Base-by-base conservation (phyloP, 371 early-diverging fungal species). In the Mycotypha africana region DNA sequence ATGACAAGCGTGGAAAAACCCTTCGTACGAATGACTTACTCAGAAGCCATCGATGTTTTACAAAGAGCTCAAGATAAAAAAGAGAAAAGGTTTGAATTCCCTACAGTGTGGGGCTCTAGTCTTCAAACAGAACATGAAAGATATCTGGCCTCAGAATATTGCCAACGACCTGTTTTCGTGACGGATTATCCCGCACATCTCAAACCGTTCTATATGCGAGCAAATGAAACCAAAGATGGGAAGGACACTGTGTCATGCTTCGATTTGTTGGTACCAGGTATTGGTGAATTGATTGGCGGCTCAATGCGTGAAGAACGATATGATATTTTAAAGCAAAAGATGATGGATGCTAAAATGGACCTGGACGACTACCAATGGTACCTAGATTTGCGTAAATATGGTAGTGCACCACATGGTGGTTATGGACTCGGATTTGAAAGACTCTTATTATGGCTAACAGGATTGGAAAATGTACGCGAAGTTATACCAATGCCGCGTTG, bases 191-290 rank as follows among this genome's bases (percentile, higher is more conserved):
- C 97, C 1, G 59, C 68, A 0, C 59, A 57, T 2, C 51, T 84
- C 34, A 96, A 96, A 61, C 92, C 97, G 0, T 96, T 96, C 52
- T 96, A 96, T 52, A 96, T 96, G 97, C 73, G 81, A 42, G 69
- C 74, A 4, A 85, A 88, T 23, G 66, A 63, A 16, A n/a, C n/a
- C n/a, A n/a, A n/a, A n/a, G 52, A 65, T 41, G 62, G 70, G 4
- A 62, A 66, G 28, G n/a, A n/a, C n/a, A 93, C 92, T 0, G 97
- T 91, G 0, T 84, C 82, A 1, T 93, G 93, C 45, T 82, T 88
- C 45, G 97, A 96, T 65, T 55, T 96, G 45, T 59, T 96, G 23
- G 70, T 95, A 1, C 95, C 95, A n/a, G 81, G 83, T 2, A 78
- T 91, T 30, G 93, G 95, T 23, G 97, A 96, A 54, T 51, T 96